Percentiles rank a stretch among this genome's conserved stretches.
Conservation (phyloP, 2,329 filamentous ascomycete species). For the Aphanocladium album region DNA sequence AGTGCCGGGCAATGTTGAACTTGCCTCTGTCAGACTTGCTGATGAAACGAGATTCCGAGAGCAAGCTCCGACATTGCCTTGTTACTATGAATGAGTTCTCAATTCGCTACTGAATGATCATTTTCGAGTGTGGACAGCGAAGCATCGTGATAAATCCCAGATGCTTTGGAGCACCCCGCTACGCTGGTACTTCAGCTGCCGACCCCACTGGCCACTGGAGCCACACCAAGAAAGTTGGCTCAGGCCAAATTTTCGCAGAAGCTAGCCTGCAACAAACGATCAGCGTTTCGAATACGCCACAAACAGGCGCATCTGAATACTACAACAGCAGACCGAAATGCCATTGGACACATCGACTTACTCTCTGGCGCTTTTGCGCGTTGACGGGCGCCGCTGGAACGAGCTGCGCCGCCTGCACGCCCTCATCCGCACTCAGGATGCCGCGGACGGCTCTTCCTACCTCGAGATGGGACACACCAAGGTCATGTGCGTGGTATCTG, state of each 20-base stretch:
- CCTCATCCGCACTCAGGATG: slow-evolving; percentile 86
- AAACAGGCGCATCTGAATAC: neutral
- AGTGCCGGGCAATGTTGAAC: no score
- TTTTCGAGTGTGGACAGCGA: no score
- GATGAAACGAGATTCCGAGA: no score
- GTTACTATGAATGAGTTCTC: no score
- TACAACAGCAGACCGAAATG: slow-evolving; percentile 47
- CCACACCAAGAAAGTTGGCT: neutral
- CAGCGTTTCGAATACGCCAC: neutral
- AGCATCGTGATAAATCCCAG: no score
- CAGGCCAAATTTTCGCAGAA: neutral
- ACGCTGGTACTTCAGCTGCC: no score
- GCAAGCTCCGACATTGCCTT: no score
- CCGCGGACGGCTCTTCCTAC: slow-evolving; percentile 88
- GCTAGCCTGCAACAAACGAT: neutral
- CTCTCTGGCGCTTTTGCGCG: slow-evolving; percentile 74
- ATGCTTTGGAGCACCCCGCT: no score
- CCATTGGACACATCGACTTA: slow-evolving; percentile 94
- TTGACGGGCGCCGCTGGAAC: slow-evolving; percentile 90
- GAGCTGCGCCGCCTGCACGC: slow-evolving; percentile 85
- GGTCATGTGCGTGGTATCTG: slow-evolving; percentile 86
- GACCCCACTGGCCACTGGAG: neutral
- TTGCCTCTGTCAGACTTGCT: no score
- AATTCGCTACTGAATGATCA: no score
- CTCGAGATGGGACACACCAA: slow-evolving; percentile 98